These are phyloP conservation scores for Kernera saxatilis DNA, from an alignment of 345 rosid species.

Conservation along the genomic window DNA sequence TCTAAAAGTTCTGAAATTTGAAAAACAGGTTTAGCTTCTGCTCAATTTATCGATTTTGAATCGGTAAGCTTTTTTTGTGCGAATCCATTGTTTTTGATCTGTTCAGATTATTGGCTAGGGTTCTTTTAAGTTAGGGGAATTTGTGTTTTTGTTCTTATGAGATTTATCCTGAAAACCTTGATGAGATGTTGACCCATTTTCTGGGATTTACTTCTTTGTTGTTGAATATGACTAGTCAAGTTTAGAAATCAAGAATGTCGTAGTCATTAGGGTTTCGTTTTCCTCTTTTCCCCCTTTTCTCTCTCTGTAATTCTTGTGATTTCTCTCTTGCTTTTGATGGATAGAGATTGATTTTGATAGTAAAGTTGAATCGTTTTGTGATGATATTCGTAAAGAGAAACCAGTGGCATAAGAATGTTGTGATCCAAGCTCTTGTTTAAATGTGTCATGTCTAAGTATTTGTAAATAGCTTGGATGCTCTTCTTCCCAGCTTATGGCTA, in stretches of 20 bases:
- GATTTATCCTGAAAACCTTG: neutral
- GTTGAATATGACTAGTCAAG: conserved; percentile 17
- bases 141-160: neutral
- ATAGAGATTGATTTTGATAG: neutral
- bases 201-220: neutral
- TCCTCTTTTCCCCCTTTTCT: neutral
- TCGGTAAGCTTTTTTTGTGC: conserved; percentile 4
- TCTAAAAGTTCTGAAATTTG: neutral
- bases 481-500: neutral
- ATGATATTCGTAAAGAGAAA: neutral
- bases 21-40: neutral
- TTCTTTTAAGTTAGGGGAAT: neutral
- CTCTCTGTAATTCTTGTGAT: neutral
- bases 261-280: conserved; percentile 6
- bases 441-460: neutral
- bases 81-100: neutral
- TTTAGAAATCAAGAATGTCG: conserved; percentile 6
- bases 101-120: neutral
- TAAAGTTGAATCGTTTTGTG: neutral
- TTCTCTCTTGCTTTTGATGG: neutral
- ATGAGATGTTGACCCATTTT: neutral
- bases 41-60: neutral
- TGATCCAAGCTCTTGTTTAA: neutral
- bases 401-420: neutral
- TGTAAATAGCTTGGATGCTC: neutral